Conservation (phyloP, 768 basidiomycete species). For the Boletus sensibilis region DNA sequence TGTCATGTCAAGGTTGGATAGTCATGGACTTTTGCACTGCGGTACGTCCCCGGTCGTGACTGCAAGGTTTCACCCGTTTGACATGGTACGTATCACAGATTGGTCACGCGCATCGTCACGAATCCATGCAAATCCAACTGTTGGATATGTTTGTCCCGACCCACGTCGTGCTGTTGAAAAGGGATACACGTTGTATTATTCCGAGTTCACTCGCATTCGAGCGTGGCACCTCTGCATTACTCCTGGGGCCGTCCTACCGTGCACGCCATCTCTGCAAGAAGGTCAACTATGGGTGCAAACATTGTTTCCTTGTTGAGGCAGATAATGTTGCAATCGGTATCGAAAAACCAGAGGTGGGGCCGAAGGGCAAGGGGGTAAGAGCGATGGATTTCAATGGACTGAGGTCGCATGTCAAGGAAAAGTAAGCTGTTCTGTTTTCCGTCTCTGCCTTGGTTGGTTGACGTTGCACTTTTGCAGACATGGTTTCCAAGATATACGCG, state of each 20-base stretch:
- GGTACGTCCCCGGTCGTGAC: slow-evolving; percentile 33
- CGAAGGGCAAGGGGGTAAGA: slow-evolving; percentile 13
- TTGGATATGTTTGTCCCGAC: neutral
- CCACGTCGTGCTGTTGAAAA: neutral
- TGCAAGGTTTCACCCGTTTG: neutral
- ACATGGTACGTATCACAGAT: slow-evolving; percentile 37
- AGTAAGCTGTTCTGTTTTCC: slow-evolving; percentile 39
- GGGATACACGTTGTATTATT: neutral
- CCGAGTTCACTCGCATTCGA: slow-evolving; percentile 13
- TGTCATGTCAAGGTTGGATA: slow-evolving; percentile 48
- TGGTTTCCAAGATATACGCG: slow-evolving; percentile 42
- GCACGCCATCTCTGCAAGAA: slow-evolving; percentile 33
- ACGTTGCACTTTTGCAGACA: slow-evolving; percentile 41
- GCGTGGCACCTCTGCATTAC: slow-evolving; percentile 20
- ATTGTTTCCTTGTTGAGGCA: slow-evolving; percentile 37
- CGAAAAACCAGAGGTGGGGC: neutral
- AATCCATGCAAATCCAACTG: slow-evolving; percentile 44
- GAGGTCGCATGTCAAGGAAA: slow-evolving; percentile 60
- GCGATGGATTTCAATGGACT: slow-evolving; percentile 54
- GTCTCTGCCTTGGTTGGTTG: slow-evolving; percentile 2
- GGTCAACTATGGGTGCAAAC: slow-evolving; percentile 51
- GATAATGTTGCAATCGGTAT: neutral
- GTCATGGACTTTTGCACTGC: slow-evolving; percentile 47
- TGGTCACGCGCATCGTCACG: slow-evolving; percentile 65
- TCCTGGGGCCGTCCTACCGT: slow-evolving; percentile 19